Evolutionary conservation across 2,329 filamentous ascomycete species (phyloP).

Genomic region (Fusarium fujikuroi): DNA sequence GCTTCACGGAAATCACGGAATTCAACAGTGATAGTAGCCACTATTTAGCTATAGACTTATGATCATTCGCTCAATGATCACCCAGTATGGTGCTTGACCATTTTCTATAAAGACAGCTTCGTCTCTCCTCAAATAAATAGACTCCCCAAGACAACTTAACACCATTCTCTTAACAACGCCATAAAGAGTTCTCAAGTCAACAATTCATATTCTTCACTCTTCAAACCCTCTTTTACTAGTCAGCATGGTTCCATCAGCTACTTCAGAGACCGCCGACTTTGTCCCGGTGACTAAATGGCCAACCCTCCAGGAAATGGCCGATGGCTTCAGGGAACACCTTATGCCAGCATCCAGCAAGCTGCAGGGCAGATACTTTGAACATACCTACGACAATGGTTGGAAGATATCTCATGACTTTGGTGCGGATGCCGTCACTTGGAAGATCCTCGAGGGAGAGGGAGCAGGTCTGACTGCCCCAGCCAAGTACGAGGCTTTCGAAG

Average conservation of each 20-base stretch:
- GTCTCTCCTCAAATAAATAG: neutral
- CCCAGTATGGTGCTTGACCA: fast-evolving
- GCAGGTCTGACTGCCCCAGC: neutral
- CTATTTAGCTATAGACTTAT: fast-evolving
- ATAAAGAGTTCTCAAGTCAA: fast-evolving
- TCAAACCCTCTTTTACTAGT: fast-evolving
- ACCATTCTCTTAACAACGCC: fast-evolving
- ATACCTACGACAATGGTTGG: conserved; percentile 17
- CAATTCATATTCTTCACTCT: neutral
- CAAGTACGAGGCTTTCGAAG: conserved; percentile 22
- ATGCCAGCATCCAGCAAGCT: conserved; percentile 18
- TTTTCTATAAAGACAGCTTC: neutral
- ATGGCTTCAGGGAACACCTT: conserved; percentile 12
- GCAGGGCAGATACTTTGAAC: neutral
- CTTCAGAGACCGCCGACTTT: neutral
- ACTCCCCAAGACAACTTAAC: fast-evolving
- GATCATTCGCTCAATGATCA: fast-evolving
- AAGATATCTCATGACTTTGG: conserved; percentile 13
- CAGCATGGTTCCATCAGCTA: neutral
- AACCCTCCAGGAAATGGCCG: conserved; percentile 19
- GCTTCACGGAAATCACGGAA: neutral
- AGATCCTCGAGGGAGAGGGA: conserved; percentile 8
- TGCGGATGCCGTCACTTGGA: neutral
- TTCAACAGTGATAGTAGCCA: neutral
- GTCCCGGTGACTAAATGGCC: conserved; percentile 17